Conservation (phyloP, 441 rosid species). For the Adansonia gregorii region DNA sequence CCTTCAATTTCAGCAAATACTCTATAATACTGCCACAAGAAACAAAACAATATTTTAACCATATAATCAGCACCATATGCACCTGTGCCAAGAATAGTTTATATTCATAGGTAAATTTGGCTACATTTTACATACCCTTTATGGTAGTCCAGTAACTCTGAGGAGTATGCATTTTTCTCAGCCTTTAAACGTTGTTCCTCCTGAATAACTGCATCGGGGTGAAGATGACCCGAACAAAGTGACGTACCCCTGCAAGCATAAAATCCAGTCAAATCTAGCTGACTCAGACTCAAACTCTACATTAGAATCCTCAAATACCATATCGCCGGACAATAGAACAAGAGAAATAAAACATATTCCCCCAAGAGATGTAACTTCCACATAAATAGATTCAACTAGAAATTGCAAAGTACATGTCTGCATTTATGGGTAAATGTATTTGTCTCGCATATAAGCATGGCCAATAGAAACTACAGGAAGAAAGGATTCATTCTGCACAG, state of each 20-base stretch:
- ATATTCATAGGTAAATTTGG: background rate
- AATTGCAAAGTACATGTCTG: constrained; percentile 7
- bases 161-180: constrained; percentile 57
- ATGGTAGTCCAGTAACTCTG: constrained; percentile 73
- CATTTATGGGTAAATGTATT: background rate
- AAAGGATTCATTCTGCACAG: background rate
- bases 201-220: constrained; percentile 74
- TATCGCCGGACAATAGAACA: background rate
- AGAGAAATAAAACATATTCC: background rate
- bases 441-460: background rate
- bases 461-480: constrained; percentile 12
- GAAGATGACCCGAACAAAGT: constrained; percentile 74
- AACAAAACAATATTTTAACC: constrained; percentile 34
- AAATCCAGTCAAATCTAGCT: constrained; percentile 35
- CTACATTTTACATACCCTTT: constrained; percentile 59
- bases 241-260: constrained; percentile 74
- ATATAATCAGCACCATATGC: constrained; percentile 24
- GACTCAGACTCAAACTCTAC: constrained; percentile 23
- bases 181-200: constrained; percentile 56
- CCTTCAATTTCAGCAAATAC: constrained; percentile 72
- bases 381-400: constrained; percentile 4
- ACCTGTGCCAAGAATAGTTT: constrained; percentile 8
- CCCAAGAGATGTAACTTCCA: constrained; percentile 1
- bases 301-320: constrained; percentile 13
- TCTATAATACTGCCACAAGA: constrained; percentile 69